These are phyloP conservation scores for Phaeoacremonium minimum DNA, from an alignment of 2,329 filamentous ascomycete genomes.

Conservation along the genomic window DNA sequence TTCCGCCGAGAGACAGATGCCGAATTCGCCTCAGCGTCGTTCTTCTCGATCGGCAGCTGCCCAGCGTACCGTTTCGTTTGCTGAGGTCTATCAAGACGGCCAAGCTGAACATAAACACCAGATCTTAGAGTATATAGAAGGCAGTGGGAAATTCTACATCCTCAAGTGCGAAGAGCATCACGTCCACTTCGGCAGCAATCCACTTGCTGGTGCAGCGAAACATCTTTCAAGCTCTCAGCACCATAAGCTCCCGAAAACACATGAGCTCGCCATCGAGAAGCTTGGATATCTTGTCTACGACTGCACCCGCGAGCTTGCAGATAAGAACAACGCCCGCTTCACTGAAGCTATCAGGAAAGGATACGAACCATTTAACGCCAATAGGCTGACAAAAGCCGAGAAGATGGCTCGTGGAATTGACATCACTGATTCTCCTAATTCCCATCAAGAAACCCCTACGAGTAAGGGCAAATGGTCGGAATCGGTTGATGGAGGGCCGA, in stretches of 20 bases:
- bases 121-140: conserved; percentile 22
- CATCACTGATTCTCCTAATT: not conserved
- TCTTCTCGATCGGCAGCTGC: not conserved
- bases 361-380: conserved; percentile 17
- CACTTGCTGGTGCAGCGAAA: conserved; percentile 30
- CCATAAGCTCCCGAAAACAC: conserved; percentile 20
- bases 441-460: no score
- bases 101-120: conserved; percentile 25
- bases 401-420: not conserved
- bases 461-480: no score
- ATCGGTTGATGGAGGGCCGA: not conserved
- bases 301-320: conserved; percentile 21
- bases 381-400: conserved; percentile 8
- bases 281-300: conserved; percentile 28
- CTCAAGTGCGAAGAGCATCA: conserved; percentile 32
- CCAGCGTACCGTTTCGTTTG: conserved; percentile 22
- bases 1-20: conserved; percentile 1
- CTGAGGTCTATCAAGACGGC: conserved; percentile 27
- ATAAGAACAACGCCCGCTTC: conserved; percentile 27
- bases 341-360: conserved; percentile 20
- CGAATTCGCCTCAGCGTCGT: not conserved
- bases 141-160: conserved; percentile 26
- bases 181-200: conserved; percentile 27
- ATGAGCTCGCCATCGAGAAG: conserved; percentile 19
- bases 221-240: conserved; percentile 27